Base-by-base conservation (phyloP, 805 yeast species). In the Barnettozyma wickerhamii region DNA sequence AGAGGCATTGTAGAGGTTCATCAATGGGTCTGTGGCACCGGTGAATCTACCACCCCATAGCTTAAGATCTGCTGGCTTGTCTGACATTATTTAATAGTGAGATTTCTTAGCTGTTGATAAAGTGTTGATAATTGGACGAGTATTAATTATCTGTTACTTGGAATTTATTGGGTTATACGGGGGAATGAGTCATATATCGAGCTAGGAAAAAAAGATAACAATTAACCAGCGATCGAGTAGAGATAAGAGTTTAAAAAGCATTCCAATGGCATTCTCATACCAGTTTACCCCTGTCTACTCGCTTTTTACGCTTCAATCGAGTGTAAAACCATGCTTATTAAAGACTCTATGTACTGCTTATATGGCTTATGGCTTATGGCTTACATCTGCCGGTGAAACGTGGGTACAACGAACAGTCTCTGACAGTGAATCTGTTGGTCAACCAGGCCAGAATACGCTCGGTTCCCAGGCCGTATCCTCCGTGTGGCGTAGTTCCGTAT, bases 41-140 rank as follows among this genome's bases (percentile, higher is more conserved):
- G 97, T 91, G 68, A 91, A 91, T 65, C 99, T 79, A 56, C 98
- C 99, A 56, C 99, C 99, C 99, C 99, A 91, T 50, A 91, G 71
- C 63, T 81, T 90, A 54, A 70, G 72, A 65, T 83, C 89, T 21
- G 81, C 58, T 21, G 59, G 58, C 29, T 52, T 48, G 2, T 47
- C 47, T 21, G 56, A 46, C 58, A 53, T 53, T 15, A 15, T 30
- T 30, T n/a, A 12, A 15, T 30, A 15, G 30, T 7, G 2, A 9
- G 15, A 7, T n/a, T 9, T 27, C 15, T 27, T n/a, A 7, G n/a
- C 12, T 27, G 12, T n/a, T n/a, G 30, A 27, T 9, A 7, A 3
- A 7, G 12, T 15, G 12, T n/a, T 7, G 29, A 33, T 27, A 26
- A 27, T 15, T n/a, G 10, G 14, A 28, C 7, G 10, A 15, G 14